Evolutionary conservation across 1,284 basidiomycete species (phyloP), one percentile per base, ranked within the genome.

Genomic region (Schizopora paradoxa): DNA sequence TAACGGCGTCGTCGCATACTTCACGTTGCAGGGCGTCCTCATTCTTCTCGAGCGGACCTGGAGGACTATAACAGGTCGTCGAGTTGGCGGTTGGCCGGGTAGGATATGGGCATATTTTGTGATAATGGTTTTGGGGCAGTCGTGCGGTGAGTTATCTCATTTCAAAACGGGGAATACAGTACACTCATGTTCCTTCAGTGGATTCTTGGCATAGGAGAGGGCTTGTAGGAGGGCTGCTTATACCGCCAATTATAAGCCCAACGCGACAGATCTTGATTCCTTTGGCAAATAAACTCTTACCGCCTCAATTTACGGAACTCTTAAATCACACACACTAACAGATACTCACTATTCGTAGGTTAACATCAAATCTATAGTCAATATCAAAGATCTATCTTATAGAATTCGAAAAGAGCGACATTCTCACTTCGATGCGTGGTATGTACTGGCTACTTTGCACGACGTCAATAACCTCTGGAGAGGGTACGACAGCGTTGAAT

Each of bases 181-280:
- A 14, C 37, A 45, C 6, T 51, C 25, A 26, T 13, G n/a, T 8
- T 39, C 8, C 3, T 25, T 3, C 14, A 84, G 83, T 74, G 44
- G 72, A 86, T 56, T 71, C 80, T 0, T 86, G 84, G 83, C 72
- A 79, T 55, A 60, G 61, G 11, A 68, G 81, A 23, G 83, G 83
- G 1, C 65, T 84, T 1, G 82, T 69, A 13, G 82, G 82, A 13
- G 75, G 70, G 1, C 62, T 77, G 63, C 66, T 86, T 21, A 71
- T 84, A n/a, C 78, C 79, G 2, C 72, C 75, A 1, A 52, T 57
- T 28, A 47, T 85, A 29, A 85, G 82, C 54, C 79, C 78, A 3
- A 44, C 60, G n/a, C 64, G 69, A 35, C 57, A 39, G 16, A 8
- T 70, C n/a, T 40, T 70, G 26, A 56, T 69, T 41, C 70, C 69